Base-by-base conservation (phyloP, 2,329 filamentous ascomycete species). In the Emericellopsis cladophorae region DNA sequence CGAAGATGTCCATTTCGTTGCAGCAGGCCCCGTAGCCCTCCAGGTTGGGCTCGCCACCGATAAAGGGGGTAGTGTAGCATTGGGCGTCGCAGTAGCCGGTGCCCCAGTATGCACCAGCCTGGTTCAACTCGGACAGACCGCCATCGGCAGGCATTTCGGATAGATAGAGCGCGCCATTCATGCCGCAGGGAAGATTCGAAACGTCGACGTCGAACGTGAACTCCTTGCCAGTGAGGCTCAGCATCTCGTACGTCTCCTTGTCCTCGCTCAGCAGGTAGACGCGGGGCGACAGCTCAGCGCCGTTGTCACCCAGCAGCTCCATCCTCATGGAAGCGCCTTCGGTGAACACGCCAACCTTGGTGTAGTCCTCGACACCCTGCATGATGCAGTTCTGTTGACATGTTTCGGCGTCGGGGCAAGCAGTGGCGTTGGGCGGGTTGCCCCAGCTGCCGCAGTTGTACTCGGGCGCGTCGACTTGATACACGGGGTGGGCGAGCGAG, bases 91-190 rank as follows among this genome's bases (percentile, higher is more conserved):
- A 81, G 58, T 81, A 81, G 5, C 78, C 78, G 2, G 72, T 76
- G 33, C 77, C 77, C 45, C 75, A 76, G 40, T 65, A 61, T 3
- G 77, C 74, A 43, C 78, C 77, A 22, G 68, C 76, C 41, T 67
- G 65, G 58, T 74, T 77, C 40, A 57, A 63, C 0, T 64, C 51
- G 51, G 69, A 73, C 49, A 66, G 46, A 26, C 77, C 79, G 48
- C 81, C 81, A 49, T 79, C 73, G 7, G 65, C 60, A 10, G 73
- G 67, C 65, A 68, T 68, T 54, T 67, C 62, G 16, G 60, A 62
- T 12, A 82, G 70, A 59, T 82, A 81, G 26, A 82, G 54, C 15
- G 79, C 78, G 44, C 78, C 78, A 55, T 84, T 83, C 53, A 83
- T 63, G 43, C 79, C 79, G 48, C 80, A 84, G 12, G 74, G 73